Conservation (phyloP, 495 filamentous ascomycete genomes). For the Ramalina intermedia region DNA sequence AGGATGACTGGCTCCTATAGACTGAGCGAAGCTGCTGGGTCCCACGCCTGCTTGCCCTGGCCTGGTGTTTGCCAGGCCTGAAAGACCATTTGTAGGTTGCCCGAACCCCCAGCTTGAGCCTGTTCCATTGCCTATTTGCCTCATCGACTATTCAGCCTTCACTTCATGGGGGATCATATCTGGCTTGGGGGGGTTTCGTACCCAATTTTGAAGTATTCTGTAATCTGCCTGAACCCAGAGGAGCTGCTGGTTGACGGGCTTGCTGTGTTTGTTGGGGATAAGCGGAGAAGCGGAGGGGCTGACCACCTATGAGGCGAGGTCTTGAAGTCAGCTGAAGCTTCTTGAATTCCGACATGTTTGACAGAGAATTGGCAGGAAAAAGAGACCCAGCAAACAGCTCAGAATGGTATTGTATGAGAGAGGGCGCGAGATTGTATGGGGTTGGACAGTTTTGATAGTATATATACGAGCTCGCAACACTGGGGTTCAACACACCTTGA, state of each 20-base stretch:
- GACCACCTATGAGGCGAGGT: background rate
- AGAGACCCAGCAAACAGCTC: background rate
- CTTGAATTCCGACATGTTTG: background rate
- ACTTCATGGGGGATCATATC: background rate
- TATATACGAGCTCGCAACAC: background rate
- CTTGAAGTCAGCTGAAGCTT: background rate
- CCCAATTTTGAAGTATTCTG: constrained; percentile 58
- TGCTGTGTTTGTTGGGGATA: background rate
- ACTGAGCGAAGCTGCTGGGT: constrained; percentile 67
- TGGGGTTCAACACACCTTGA: constrained; percentile 10
- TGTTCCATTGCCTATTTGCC: constrained; percentile 43
- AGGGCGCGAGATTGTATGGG: background rate
- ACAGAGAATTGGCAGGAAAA: background rate
- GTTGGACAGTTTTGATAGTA: background rate
- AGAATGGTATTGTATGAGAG: background rate
- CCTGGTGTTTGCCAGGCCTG: constrained; percentile 42
- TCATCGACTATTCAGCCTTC: constrained; percentile 16
- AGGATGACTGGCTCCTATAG: constrained; percentile 61
- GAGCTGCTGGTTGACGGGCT: constrained; percentile 42
- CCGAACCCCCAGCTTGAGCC: constrained; percentile 68
- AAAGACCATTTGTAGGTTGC: constrained; percentile 54
- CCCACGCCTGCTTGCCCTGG: constrained; percentile 42
- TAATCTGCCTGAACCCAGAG: constrained; percentile 51
- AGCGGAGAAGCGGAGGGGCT: background rate
- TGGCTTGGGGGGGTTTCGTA: constrained; percentile 24